Evolutionary conservation across 2,329 filamentous ascomycete species (phyloP).

Genomic region (Macroventuria anomochaeta): DNA sequence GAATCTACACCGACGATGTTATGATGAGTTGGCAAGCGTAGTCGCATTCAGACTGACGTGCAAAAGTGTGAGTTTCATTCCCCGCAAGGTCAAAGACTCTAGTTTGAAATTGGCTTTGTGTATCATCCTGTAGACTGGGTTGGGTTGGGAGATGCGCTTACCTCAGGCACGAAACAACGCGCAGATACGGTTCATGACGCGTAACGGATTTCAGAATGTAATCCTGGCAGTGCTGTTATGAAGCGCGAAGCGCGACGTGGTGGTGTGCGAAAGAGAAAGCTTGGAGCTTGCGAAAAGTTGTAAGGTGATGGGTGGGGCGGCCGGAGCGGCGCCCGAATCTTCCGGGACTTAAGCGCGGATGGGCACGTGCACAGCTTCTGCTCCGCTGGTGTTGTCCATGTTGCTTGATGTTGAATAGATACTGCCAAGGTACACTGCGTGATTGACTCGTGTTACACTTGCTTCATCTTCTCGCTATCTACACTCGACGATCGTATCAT

Average conservation of each 20-base stretch:
- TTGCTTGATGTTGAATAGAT: no score
- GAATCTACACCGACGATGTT: not conserved
- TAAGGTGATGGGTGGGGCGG: constrained; percentile 13
- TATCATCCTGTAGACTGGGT: constrained; percentile 47
- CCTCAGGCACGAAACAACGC: constrained; percentile 7
- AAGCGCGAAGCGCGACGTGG: constrained; percentile 1
- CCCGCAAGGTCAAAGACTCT: constrained; percentile 54
- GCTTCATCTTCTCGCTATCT: not conserved
- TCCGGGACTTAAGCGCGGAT: constrained; percentile 16
- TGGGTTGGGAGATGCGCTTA: constrained; percentile 18
- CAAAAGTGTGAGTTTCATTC: constrained; percentile 53
- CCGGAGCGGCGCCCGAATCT: constrained; percentile 28
- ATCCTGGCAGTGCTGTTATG: not conserved
- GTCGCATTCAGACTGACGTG: constrained; percentile 53
- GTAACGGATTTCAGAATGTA: not conserved
- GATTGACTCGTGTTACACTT: not conserved
- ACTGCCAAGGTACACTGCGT: not conserved
- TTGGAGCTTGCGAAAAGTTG: constrained; percentile 21
- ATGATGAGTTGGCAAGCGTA: constrained; percentile 2
- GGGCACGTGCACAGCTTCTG: constrained; percentile 4
- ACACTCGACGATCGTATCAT: not conserved
- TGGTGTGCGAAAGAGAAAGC: constrained; percentile 11
- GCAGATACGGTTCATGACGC: not conserved
- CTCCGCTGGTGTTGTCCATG: no score
- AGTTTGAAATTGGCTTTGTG: constrained; percentile 53